These are phyloP conservation scores for Rhododendron williamsianum DNA, from an alignment of 148 eudicot genomes.

Conservation along the genomic window DNA sequence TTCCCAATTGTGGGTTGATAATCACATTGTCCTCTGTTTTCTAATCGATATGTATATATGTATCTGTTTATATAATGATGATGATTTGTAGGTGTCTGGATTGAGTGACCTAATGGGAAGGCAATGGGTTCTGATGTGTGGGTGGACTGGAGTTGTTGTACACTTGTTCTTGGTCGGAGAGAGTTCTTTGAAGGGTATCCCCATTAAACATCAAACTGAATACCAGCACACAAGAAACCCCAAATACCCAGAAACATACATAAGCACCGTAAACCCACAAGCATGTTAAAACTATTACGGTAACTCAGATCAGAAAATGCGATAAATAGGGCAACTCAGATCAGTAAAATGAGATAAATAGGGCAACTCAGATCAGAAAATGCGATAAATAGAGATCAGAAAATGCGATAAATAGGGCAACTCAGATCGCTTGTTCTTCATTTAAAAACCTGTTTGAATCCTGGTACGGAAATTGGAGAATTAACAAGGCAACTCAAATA, in stretches of 20 bases:
- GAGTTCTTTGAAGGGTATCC: neutral
- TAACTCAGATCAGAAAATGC: too few relatives aligned
- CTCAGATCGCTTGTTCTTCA: too few relatives aligned
- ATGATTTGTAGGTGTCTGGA: neutral
- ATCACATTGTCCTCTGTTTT: neutral
- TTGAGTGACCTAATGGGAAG: neutral
- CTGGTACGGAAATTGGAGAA: too few relatives aligned
- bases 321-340: too few relatives aligned
- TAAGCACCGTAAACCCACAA: neutral
- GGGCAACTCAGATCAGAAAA: too few relatives aligned
- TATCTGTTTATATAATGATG: neutral
- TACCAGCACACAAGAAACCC: neutral
- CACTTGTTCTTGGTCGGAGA: slow-evolving; percentile 4
- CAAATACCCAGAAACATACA: neutral
- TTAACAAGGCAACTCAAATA: too few relatives aligned
- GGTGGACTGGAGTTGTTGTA: neutral
- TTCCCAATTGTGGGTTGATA: neutral
- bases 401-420: too few relatives aligned
- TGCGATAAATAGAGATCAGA: too few relatives aligned
- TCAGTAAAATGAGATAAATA: too few relatives aligned
- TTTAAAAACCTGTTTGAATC: too few relatives aligned
- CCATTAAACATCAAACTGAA: neutral
- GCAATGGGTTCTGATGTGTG: neutral
- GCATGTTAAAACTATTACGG: neutral
- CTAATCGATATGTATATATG: neutral